phyloP scores from a whole-genome alignment of 306 rosid genomes.

The Parietaria judaica region DNA sequence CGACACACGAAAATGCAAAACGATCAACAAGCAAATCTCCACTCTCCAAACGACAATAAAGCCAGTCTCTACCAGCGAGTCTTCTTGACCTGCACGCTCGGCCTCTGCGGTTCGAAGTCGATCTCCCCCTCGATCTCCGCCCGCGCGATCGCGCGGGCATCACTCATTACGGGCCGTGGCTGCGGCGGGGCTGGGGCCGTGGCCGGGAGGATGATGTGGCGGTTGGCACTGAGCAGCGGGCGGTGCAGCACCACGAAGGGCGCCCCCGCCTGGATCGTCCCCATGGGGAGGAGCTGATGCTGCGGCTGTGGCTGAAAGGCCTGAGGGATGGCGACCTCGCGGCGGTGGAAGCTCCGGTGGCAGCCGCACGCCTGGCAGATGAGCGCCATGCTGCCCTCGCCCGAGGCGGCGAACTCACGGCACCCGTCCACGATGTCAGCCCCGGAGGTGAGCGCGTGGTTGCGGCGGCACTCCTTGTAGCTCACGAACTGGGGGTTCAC shows the following conservation, averaged over 20 bases:
- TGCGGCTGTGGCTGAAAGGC: background rate
- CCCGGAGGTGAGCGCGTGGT: slow-evolving; percentile 8
- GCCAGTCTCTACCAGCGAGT: background rate
- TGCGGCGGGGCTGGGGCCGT: too few species aligned
- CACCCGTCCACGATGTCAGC: slow-evolving; percentile 11
- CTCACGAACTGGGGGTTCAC: background rate
- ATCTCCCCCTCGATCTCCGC: slow-evolving; percentile 1
- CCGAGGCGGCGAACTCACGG: slow-evolving; percentile 1
- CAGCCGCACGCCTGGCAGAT: slow-evolving; percentile 14
- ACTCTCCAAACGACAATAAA: background rate
- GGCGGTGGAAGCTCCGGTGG: slow-evolving; percentile 15
- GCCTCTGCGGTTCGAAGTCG: background rate
- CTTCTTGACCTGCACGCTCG: background rate
- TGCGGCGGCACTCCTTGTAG: slow-evolving; percentile 17
- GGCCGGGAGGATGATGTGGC: background rate
- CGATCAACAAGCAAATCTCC: background rate
- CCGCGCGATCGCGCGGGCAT: too few species aligned
- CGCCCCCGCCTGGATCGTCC: background rate
- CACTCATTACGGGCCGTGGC: too few species aligned
- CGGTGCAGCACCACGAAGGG: background rate
- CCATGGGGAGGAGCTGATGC: background rate
- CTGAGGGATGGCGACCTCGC: background rate
- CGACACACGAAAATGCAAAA: background rate
- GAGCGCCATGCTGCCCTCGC: background rate
- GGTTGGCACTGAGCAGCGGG: background rate